Base-by-base conservation (phyloP, 2,329 filamentous ascomycete species). In the Coniochaeta hoffmannii region DNA sequence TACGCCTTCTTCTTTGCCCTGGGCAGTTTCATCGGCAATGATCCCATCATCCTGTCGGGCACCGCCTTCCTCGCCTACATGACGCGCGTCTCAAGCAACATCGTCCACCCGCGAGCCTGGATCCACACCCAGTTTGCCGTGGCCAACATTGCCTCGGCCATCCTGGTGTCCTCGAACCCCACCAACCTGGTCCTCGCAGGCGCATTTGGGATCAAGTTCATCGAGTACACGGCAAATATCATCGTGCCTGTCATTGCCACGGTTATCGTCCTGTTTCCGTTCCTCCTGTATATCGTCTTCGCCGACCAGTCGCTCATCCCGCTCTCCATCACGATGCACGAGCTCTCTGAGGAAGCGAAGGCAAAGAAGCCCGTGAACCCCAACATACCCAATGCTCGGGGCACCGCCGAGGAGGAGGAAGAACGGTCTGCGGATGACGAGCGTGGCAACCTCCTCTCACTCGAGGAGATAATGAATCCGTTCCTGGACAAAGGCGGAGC, bases 51-150 rank as follows among this genome's bases (percentile, higher is more conserved):
- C 54, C 70, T 90, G 0, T 89, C 86, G 0, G 87, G 87, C 1
- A 90, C 87, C 0, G 81, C 87, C 0, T 90, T 90, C 55, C 76
- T 90, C 12, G 84, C 87, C 2, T 90, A 90, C 68, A 88, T 90
- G 85, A 90, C 86, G 0, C 76, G 86, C 7, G 86, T 89, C 0
- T 89, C 86, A 0, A 84, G 80, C 68, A 90, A 90, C 60, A 90
- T 90, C 56, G 71, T 78, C 11, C 81, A 88, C 56, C 86, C 87
- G 0, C 74, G 83, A 62, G 87, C 87, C 0, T 90, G 87, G 87
- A 89, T 90, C 22, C 79, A 83, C 61, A 81, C 80, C 1, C 87
- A 90, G 57, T 90, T 90, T 56, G 80, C 87, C 15, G 68, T 89
- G 1, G 86, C 86, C 53, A 90, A 90, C 58, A 87, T 90, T 50